phyloP scores from a whole-genome alignment of 345 rosid species.

The Bretschneidera sinensis region DNA sequence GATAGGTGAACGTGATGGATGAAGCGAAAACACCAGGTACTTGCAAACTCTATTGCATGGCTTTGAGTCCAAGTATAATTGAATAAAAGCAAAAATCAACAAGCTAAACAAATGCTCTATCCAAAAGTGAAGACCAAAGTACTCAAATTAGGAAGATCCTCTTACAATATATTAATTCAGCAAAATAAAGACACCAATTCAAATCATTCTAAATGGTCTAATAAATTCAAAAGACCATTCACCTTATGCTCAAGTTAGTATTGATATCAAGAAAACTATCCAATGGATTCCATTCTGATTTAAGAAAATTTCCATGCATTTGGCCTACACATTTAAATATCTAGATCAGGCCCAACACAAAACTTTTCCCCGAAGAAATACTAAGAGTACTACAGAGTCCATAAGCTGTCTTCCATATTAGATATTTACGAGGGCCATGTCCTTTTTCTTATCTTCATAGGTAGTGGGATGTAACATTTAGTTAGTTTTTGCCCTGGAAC shows the following conservation, averaged over 20 bases:
- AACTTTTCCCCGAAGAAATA: neutral
- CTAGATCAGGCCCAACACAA: neutral
- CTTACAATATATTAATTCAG: neutral
- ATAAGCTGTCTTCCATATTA: neutral
- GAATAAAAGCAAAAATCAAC: no score
- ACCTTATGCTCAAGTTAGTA: neutral
- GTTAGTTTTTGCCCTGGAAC: neutral
- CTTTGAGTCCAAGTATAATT: neutral
- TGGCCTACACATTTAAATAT: neutral
- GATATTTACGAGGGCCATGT: neutral
- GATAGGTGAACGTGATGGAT: neutral
- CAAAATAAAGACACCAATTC: neutral
- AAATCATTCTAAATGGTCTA: slow-evolving; percentile 4
- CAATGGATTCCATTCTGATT: slow-evolving; percentile 4
- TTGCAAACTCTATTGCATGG: neutral
- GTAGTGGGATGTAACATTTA: neutral
- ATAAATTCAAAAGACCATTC: neutral
- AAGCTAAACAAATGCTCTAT: neutral
- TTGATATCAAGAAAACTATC: neutral
- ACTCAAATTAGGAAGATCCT: neutral
- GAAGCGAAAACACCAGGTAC: neutral
- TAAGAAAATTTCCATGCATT: neutral
- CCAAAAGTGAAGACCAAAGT: neutral
- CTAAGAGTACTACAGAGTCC: neutral
- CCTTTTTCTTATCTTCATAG: neutral